Percentiles rank a stretch among this genome's conserved stretches.
Evolutionary conservation across 177 flowering plant species (phyloP).

Genomic region (Vitis hybrid): DNA sequence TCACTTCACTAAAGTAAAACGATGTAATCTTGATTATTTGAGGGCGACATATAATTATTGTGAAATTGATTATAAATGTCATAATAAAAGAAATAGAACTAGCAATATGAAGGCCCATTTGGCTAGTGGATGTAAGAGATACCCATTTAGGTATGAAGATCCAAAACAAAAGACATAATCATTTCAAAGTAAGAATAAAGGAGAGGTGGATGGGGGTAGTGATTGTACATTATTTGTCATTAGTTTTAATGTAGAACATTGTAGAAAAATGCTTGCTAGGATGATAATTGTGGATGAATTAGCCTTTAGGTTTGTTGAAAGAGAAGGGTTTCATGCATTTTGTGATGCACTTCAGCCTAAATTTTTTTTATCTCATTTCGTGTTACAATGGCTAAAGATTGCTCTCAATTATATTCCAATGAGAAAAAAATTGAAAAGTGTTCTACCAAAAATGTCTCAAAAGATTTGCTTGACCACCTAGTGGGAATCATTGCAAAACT

Average conservation of each 20-base stretch:
- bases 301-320: constrained; percentile 11
- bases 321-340: constrained; percentile 3
- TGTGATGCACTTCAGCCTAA: neutral
- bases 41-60: neutral
- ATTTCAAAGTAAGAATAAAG: neutral
- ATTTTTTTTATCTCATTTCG: constrained; percentile 1
- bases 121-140: neutral
- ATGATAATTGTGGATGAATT: constrained; percentile 17
- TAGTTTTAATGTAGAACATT: neutral
- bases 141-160: neutral
- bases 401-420: too few species aligned
- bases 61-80: neutral
- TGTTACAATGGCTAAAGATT: too few species aligned
- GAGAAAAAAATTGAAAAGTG: too few species aligned
- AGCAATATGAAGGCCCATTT: neutral
- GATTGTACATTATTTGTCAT: neutral
- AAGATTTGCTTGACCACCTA: too few species aligned
- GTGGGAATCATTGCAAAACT: too few species aligned
- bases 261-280: neutral
- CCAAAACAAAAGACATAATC: too few species aligned
- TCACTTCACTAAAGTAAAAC: neutral
- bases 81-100: neutral
- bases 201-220: too few species aligned
- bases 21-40: neutral
- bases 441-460: too few species aligned